These are phyloP conservation scores for Talaromyces stipitatus DNA, from an alignment of 495 filamentous ascomycete genomes.

Conservation along the genomic window DNA sequence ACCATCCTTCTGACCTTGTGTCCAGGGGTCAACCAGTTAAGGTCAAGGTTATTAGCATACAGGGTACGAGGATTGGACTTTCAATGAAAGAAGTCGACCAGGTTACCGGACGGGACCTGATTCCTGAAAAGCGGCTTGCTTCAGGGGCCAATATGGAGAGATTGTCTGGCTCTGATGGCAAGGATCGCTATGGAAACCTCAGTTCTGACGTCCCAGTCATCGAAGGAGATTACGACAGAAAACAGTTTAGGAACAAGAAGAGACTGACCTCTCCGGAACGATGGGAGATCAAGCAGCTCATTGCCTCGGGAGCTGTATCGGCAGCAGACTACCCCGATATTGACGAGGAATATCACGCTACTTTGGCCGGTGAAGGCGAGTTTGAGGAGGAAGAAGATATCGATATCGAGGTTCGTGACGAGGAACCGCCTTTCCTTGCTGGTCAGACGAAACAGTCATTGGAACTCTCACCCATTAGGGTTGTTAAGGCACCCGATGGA, in stretches of 20 bases:
- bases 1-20: slow-evolving; percentile 84
- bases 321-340: slow-evolving; percentile 90
- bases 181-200: slow-evolving; percentile 51
- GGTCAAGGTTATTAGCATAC: slow-evolving; percentile 85
- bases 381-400: slow-evolving; percentile 96
- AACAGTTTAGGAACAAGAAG: slow-evolving; percentile 60
- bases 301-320: slow-evolving; percentile 86
- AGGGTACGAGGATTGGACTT: slow-evolving; percentile 70
- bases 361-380: slow-evolving; percentile 73
- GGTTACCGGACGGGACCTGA: slow-evolving; percentile 74
- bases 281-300: slow-evolving; percentile 96
- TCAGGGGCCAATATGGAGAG: slow-evolving; percentile 90
- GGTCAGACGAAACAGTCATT: slow-evolving; percentile 95
- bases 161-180: slow-evolving; percentile 48
- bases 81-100: slow-evolving; percentile 99
- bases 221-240: slow-evolving; percentile 50
- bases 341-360: slow-evolving; percentile 88
- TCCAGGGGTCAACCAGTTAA: slow-evolving; percentile 77
- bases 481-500: slow-evolving; percentile 95
- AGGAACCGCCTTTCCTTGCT: slow-evolving; percentile 92
- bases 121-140: slow-evolving; percentile 71
- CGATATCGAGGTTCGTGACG: slow-evolving; percentile 92
- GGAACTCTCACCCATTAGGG: slow-evolving; percentile 88
- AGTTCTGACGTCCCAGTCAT: slow-evolving; percentile 56
- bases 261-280: slow-evolving; percentile 91